Evolutionary conservation across 495 filamentous ascomycete species (phyloP), one percentile per base, ranked within the genome.

Genomic region (Hypoxylon trugodes): DNA sequence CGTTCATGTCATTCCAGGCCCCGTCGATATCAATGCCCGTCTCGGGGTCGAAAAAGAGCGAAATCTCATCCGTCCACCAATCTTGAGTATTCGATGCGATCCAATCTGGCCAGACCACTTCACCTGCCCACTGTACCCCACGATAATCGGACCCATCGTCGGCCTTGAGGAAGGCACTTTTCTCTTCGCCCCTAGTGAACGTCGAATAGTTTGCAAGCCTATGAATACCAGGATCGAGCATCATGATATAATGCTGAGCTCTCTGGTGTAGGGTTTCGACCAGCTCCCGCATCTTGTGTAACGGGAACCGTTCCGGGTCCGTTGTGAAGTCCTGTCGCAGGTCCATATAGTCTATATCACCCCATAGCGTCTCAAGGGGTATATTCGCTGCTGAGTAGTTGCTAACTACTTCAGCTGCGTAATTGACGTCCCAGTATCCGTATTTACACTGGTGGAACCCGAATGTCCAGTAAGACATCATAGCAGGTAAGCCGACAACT

Each of bases 391-490:
- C 69, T 43, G 80, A 85, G 71, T 92, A 91, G 68, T 91, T 92
- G 28, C 81, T 80, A 18, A 92, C 83, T 4, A 86, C 88, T 50
- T 87, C 89, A 13, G 88, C 88, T 37, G 90, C 83, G 28, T 86
- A 82, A 54, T 83, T 88, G 50, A 86, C 81, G 75, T 94, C 90
- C 25, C 77, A 81, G 69, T 92, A 93, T 24, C 91, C 91, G 61
- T 93, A 95, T 60, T 89, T 80, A 74, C 91, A 95, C 53, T 95
- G 84, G 67, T 96, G 90, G 70, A 89, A 90, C 4, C 91, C 92
- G 57, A 94, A 86, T 1, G 85, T 81, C 91, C 90, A 96, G 76
- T 93, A 96, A n/a, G 90, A 87, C 79, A 89, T 87, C 90, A 95
- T 92, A 12, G 82, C 85, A 4, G 90, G 85, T 19, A 85, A 74